Evolutionary conservation across 176 grass and related monocot genomes (phyloP).

Genomic region (Cenchrus purpureus): DNA sequence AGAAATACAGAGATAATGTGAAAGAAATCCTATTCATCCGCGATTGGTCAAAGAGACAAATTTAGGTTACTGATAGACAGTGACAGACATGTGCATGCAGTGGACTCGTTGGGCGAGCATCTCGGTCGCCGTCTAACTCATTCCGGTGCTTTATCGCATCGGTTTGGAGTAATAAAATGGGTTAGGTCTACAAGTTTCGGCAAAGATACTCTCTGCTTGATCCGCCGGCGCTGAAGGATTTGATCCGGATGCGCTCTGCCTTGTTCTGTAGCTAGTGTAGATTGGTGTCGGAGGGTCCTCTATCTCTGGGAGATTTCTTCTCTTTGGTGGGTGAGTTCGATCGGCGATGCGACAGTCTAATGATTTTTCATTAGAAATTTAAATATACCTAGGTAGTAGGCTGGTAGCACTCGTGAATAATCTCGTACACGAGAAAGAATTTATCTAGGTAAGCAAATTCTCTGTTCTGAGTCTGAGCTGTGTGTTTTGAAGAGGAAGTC

Average conservation of each 20-base stretch:
- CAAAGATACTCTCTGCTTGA: neutral
- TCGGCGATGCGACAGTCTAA: neutral
- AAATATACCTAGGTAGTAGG: too few relatives aligned
- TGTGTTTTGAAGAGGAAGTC: neutral
- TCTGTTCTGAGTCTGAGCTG: too few relatives aligned
- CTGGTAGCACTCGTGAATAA: too few relatives aligned
- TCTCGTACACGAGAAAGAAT: too few relatives aligned
- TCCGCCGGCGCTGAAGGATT: constrained; percentile 20
- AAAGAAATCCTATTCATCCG: neutral
- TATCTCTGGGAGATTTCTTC: constrained; percentile 21
- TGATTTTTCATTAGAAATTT: neutral
- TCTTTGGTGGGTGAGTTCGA: neutral
- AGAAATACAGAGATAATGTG: neutral
- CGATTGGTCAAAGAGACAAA: neutral
- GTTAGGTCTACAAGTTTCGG: neutral
- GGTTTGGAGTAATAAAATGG: neutral
- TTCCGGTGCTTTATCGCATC: neutral
- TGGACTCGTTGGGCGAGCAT: constrained; percentile 25
- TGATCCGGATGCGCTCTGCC: constrained; percentile 24
- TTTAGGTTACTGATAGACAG: constrained; percentile 45
- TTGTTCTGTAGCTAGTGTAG: constrained; percentile 34
- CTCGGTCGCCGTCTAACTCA: neutral
- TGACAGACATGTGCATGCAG: constrained; percentile 62
- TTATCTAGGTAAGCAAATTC: too few relatives aligned
- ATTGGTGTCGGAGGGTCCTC: constrained; percentile 3